Evolutionary conservation across 495 filamentous ascomycete genomes (phyloP).

Genomic region (Chaetomium tenue): DNA sequence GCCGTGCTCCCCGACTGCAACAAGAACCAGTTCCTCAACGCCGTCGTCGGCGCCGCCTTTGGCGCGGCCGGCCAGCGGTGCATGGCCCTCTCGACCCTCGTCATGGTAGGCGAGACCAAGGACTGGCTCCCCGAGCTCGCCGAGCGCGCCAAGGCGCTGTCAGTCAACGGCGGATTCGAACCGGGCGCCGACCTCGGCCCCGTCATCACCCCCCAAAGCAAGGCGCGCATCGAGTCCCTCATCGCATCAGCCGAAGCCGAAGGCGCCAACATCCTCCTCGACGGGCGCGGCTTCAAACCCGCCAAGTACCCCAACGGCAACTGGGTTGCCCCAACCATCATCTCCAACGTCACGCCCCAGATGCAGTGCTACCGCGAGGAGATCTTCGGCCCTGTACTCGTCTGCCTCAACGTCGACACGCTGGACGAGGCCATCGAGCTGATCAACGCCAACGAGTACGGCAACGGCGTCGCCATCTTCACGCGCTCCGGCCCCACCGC

Average conservation of each 20-base stretch:
- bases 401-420: slow-evolving; percentile 78
- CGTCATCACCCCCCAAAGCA: slow-evolving; percentile 90
- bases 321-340: slow-evolving; percentile 93
- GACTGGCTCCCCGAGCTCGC: slow-evolving; percentile 90
- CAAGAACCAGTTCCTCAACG: slow-evolving; percentile 95
- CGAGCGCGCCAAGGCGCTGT: slow-evolving; percentile 84
- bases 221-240: slow-evolving; percentile 81
- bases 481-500: slow-evolving; percentile 61
- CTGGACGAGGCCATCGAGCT: slow-evolving; percentile 73
- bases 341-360: slow-evolving; percentile 82
- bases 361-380: slow-evolving; percentile 97
- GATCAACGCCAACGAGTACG: slow-evolving; percentile 65
- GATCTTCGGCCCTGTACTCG: slow-evolving; percentile 94
- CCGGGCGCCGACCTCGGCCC: slow-evolving; percentile 92
- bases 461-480: slow-evolving; percentile 66
- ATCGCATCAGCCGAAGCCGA: slow-evolving; percentile 89
- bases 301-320: slow-evolving; percentile 95
- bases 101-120: slow-evolving; percentile 92
- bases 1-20: slow-evolving; percentile 94
- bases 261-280: slow-evolving; percentile 91
- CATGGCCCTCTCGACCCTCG: slow-evolving; percentile 92
- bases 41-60: slow-evolving; percentile 91
- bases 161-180: slow-evolving; percentile 93
- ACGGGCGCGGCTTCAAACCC: slow-evolving; percentile 84
- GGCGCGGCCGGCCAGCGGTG: slow-evolving; percentile 96